These are phyloP conservation scores for Citrullus colocynthis DNA, from an alignment of 306 rosid genomes.

Conservation along the genomic window DNA sequence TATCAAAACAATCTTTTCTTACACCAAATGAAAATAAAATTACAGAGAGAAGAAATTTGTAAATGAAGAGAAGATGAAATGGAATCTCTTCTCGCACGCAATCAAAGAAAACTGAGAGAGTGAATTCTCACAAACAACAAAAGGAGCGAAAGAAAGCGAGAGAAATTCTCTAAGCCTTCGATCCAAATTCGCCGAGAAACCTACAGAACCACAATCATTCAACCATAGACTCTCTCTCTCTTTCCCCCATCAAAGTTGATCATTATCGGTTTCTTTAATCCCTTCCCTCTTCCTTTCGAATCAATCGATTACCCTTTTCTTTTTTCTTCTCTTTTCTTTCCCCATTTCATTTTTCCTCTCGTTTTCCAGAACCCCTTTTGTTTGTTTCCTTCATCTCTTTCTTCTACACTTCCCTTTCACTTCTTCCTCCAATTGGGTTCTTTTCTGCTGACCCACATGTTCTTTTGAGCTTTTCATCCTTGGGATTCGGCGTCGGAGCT, in stretches of 20 bases:
- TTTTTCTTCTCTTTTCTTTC: background rate
- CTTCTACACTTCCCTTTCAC: background rate
- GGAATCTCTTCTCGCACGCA: background rate
- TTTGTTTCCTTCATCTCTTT: background rate
- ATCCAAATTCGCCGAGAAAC: background rate
- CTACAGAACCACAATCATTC: background rate
- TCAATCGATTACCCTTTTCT: background rate
- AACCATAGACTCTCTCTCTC: background rate
- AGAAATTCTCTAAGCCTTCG: background rate
- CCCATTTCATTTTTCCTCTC: background rate
- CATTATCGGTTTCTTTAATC: background rate
- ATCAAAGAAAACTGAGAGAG: background rate
- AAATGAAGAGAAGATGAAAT: background rate
- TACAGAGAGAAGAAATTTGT: background rate
- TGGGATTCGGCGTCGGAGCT: background rate
- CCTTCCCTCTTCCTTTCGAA: background rate
- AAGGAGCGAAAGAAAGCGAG: background rate
- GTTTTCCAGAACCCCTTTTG: background rate
- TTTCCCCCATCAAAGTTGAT: background rate
- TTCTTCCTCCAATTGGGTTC: background rate
- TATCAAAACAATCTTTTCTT: no score
- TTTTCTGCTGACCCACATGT: background rate
- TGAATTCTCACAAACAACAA: background rate
- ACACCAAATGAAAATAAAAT: no score
- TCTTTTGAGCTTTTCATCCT: background rate